These are phyloP conservation scores for Nothophoma quercina DNA, from an alignment of 2,329 filamentous ascomycete genomes.

Conservation along the genomic window DNA sequence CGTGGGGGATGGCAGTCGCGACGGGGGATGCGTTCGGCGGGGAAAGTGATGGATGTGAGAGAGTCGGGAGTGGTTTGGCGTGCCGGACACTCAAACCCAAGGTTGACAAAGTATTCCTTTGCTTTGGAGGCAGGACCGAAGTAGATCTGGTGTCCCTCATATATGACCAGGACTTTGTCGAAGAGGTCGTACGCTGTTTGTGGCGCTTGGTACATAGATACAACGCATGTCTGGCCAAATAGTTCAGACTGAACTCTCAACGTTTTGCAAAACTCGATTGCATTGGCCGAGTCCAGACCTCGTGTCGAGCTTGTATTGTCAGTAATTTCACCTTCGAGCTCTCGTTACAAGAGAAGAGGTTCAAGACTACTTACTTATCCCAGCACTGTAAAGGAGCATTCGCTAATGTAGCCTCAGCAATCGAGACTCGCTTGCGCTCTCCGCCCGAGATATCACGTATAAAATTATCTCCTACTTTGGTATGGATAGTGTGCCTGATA, in stretches of 20 bases:
- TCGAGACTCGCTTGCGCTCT: too few species aligned
- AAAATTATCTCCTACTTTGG: too few species aligned
- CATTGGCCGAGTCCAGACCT: slow-evolving; percentile 52
- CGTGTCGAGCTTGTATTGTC: slow-evolving; percentile 11
- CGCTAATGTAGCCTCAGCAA: too few species aligned
- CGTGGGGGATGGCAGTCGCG: slow-evolving; percentile 53
- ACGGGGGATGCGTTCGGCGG: slow-evolving; percentile 50
- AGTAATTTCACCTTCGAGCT: too few species aligned
- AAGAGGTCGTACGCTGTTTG: slow-evolving; percentile 72
- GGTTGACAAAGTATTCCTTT: slow-evolving; percentile 70
- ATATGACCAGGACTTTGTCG: slow-evolving; percentile 73
- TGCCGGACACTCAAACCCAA: slow-evolving; percentile 74
- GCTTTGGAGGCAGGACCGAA: slow-evolving; percentile 70
- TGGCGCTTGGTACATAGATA: slow-evolving; percentile 67
- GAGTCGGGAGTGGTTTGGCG: slow-evolving; percentile 67
- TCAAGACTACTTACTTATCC: too few species aligned
- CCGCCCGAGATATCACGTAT: too few species aligned
- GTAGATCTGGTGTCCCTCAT: slow-evolving; percentile 76
- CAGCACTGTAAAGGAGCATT: too few species aligned
- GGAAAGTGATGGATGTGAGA: slow-evolving; percentile 67
- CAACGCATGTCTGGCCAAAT: slow-evolving; percentile 56
- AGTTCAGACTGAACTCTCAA: slow-evolving; percentile 60
- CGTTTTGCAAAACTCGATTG: slow-evolving; percentile 64
- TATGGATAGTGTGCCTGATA: too few species aligned
- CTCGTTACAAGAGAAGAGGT: too few species aligned